Evolutionary conservation across 768 basidiomycete species (phyloP), one percentile per base, ranked within the genome.

Genomic region (Trametes meyenii): DNA sequence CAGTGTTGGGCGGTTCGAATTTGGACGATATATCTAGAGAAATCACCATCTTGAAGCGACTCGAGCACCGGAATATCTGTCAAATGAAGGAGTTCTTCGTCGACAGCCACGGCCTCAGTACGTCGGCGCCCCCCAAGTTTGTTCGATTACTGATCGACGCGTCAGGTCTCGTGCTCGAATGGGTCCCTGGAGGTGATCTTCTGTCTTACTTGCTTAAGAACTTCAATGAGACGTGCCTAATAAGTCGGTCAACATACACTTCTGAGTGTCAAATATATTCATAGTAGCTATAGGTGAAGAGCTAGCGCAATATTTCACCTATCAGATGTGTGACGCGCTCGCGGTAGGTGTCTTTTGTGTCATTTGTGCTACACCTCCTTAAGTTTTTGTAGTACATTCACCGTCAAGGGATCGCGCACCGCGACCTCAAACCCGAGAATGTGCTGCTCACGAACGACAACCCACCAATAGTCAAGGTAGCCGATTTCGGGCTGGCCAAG

Each of bases 401-500:
- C 62, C 78, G 77, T 8, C 78, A 85, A 69, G 89, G 88, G 16
- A 88, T 99, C 46, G 84, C 94, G 0, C 96, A 98, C 75, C 89
- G 97, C 46, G 97, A 99, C 72, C 76, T 98, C 46, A 97, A 97
- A 73, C 96, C 96, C 1, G 90, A 92, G 88, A 96, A 96, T 66
- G 85, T 96, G 7, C 82, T 96, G 1, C 74, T 97, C n/a, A 95
- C 94, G 1, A 78, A 71, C 11, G 83, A 87, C 43, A 65, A 78
- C 1, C 90, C 90, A 0, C 90, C 90, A 0, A 73, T 76, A 1
- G 85, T 92, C 67, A 98, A 98, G 71, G 88, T 98, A 16, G 96
- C 96, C 2, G 96, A 98, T 73, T 99, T 97, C 71, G 96, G 96
- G 3, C 83, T 98, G 8, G 96, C 96, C 0, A 99, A 98, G 72